Percentiles rank a stretch among this genome's conserved stretches.
Conservation (phyloP, 2,329 filamentous ascomycete species). For the Aspergillus pseudoterreus region DNA sequence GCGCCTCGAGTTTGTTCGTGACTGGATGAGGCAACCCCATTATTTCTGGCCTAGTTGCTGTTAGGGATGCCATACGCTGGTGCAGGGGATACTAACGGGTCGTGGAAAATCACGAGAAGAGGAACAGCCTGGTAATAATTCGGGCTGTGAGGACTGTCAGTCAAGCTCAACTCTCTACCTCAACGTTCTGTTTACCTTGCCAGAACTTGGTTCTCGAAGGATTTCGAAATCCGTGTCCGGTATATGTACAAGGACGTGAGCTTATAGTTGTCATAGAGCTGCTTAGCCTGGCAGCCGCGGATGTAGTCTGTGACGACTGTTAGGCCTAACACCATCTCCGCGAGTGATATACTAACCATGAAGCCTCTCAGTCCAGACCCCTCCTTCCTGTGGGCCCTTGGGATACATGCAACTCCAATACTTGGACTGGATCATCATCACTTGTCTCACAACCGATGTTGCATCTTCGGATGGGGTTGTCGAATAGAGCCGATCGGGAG, state of each 20-base stretch:
- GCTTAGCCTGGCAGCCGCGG: conserved; percentile 69
- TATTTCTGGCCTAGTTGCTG: conserved; percentile 60
- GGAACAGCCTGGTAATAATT: conserved; percentile 63
- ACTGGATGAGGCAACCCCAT: conserved; percentile 63
- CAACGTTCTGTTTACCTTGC: conserved; percentile 55
- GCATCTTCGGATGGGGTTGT: conserved; percentile 48
- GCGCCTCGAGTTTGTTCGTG: conserved; percentile 71
- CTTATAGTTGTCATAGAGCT: conserved; percentile 66
- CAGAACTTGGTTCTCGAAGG: conserved; percentile 82
- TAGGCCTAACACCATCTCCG: neutral
- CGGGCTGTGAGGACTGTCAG: conserved; percentile 42
- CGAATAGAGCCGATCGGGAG: conserved; percentile 61
- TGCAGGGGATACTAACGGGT: conserved; percentile 56
- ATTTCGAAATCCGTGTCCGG: conserved; percentile 66
- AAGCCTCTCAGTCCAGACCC: conserved; percentile 52
- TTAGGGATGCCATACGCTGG: conserved; percentile 8
- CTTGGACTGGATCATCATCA: conserved; percentile 56
- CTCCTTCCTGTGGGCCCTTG: conserved; percentile 39
- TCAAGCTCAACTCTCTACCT: neutral
- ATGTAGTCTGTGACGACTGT: conserved; percentile 59
- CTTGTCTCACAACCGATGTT: conserved; percentile 55
- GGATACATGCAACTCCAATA: conserved; percentile 90
- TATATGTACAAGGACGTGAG: conserved; percentile 82
- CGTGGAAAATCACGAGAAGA: conserved; percentile 83
- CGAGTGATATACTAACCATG: conserved; percentile 47